Conservation (phyloP, 305 asterid species). For the Ajuga reptans region DNA sequence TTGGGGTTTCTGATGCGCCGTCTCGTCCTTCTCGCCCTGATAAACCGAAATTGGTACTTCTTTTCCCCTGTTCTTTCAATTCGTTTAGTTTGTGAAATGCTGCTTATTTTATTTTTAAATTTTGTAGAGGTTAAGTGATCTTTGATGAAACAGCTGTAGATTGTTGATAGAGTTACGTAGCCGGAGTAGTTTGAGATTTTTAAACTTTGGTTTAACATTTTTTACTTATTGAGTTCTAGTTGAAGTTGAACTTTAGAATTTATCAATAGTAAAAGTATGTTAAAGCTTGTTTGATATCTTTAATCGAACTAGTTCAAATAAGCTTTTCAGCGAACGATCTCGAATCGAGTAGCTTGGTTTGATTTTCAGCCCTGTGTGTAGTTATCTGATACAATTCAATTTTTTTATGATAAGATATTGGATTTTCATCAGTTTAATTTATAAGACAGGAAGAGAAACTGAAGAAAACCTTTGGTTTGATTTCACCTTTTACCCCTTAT, state of each 20-base stretch:
- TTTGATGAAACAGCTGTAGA: background rate
- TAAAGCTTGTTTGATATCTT: too few relatives aligned
- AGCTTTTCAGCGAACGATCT: too few relatives aligned
- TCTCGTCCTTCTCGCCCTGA: slow-evolving; percentile 61
- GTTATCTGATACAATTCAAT: too few relatives aligned
- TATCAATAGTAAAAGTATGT: too few relatives aligned
- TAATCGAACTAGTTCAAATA: too few relatives aligned
- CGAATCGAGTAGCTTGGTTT: too few relatives aligned
- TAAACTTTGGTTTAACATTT: too few relatives aligned
- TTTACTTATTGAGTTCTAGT: too few relatives aligned
- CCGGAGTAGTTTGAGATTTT: too few relatives aligned
- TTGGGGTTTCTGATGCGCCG: slow-evolving; percentile 63
- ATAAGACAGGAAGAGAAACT: background rate
- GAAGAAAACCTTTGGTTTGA: background rate
- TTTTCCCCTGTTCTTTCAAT: background rate
- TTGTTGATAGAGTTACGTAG: too few relatives aligned
- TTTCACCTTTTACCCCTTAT: background rate
- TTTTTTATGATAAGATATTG: background rate
- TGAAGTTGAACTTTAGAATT: too few relatives aligned
- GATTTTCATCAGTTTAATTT: background rate
- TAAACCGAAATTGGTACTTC: slow-evolving; percentile 55
- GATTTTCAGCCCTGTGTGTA: too few relatives aligned
- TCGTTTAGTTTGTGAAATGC: background rate
- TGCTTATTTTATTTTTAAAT: background rate
- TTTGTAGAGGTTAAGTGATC: background rate